A percentile compares a stretch with the other conserved stretches of the same genome.
phyloP scores from a whole-genome alignment of 352 stramenopile genomes.

The Plasmopara halstedii region DNA sequence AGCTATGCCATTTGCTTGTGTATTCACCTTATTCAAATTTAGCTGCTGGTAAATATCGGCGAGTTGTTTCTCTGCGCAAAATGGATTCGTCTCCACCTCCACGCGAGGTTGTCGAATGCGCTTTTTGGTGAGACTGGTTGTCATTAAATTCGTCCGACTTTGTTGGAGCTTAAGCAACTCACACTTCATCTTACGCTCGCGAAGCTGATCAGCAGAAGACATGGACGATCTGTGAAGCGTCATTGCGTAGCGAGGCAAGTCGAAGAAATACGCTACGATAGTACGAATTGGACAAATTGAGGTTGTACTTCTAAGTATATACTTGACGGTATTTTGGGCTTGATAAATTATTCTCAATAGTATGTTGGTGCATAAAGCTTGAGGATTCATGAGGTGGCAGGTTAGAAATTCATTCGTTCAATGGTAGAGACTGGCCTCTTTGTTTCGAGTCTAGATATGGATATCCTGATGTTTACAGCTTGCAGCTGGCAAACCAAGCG shows the following conservation, averaged over 20 bases:
- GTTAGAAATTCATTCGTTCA: too few species aligned
- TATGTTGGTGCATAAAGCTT: too few species aligned
- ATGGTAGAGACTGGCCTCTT: too few species aligned
- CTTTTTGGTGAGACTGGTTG: conserved; percentile 56
- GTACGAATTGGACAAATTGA: too few species aligned
- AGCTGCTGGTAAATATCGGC: conserved; percentile 64
- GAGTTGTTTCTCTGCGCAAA: conserved; percentile 63
- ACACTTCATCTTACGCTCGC: conserved; percentile 60
- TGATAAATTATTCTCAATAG: too few species aligned
- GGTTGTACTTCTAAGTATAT: neutral
- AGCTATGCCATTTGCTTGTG: neutral
- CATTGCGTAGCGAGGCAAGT: conserved; percentile 5
- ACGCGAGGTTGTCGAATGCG: conserved; percentile 47
- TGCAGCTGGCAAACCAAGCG: too few species aligned
- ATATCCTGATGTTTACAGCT: too few species aligned
- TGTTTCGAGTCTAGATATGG: too few species aligned
- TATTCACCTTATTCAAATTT: conserved; percentile 72
- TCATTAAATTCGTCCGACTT: conserved; percentile 34
- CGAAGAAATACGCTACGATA: conserved; percentile 4
- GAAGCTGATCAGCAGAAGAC: conserved; percentile 18
- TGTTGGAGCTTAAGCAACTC: conserved; percentile 66
- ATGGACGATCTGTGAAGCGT: conserved; percentile 10
- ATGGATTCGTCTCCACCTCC: conserved; percentile 59
- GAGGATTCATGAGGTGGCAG: too few species aligned
- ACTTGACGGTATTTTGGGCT: neutral